Percentiles rank a stretch among this genome's conserved stretches.
Conservation (phyloP, 306 rosid genomes). For the Parietaria judaica region DNA sequence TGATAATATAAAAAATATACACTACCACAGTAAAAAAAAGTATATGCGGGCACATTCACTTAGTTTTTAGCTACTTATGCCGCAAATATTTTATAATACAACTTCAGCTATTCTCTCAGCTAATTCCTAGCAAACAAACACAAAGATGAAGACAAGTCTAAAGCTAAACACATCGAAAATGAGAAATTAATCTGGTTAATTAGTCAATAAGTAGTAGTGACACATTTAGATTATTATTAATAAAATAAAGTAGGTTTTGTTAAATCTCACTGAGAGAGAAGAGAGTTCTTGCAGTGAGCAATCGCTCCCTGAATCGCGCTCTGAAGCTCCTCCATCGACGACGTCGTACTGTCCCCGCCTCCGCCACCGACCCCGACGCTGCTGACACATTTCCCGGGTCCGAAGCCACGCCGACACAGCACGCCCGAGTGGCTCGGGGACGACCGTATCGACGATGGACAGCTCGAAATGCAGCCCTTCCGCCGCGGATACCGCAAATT, state of each 20-base stretch:
- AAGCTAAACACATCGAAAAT: neutral
- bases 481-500: constrained; percentile 64
- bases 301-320: constrained; percentile 96
- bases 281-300: constrained; percentile 88
- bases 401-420: constrained; percentile 34
- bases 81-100: too few species aligned
- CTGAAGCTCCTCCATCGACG: constrained; percentile 91
- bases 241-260: neutral
- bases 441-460: constrained; percentile 83
- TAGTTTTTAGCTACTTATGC: too few species aligned
- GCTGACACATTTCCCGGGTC: neutral
- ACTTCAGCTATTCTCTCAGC: too few species aligned
- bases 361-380: constrained; percentile 2
- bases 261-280: constrained; percentile 33
- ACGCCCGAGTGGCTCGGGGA: constrained; percentile 86
- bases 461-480: constrained; percentile 58
- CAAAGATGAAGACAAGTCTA: constrained; percentile 3
- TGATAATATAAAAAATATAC: too few species aligned
- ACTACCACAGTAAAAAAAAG: neutral
- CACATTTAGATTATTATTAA: neutral
- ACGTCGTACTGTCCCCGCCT: constrained; percentile 8
- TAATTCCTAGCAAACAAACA: constrained; percentile 3
- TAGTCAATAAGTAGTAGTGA: neutral
- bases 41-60: neutral
- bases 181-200: neutral